Percentiles rank a stretch among this genome's conserved stretches.
Conservation (phyloP, 306 rosid species). For the Castanea mollissima region DNA sequence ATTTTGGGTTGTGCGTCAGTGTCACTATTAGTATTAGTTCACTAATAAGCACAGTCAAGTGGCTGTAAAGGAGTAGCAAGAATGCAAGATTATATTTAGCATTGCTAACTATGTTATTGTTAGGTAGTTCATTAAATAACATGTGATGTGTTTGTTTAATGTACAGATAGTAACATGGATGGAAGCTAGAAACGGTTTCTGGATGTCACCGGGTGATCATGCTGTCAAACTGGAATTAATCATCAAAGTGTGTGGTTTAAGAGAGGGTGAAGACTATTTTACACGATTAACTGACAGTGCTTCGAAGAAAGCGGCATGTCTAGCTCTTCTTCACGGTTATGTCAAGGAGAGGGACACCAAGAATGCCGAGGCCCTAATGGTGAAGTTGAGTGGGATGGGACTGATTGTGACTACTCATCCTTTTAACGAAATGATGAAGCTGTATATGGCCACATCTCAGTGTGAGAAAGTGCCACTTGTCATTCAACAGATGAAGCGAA, state of each 20-base stretch:
- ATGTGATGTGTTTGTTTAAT: neutral
- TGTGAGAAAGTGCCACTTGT: constrained; percentile 64
- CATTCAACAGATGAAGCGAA: constrained; percentile 60
- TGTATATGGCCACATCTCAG: constrained; percentile 62
- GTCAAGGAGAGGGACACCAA: constrained; percentile 42
- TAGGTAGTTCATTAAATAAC: constrained; percentile 7
- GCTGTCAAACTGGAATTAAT: constrained; percentile 56
- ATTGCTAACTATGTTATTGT: neutral
- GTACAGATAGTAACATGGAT: constrained; percentile 60
- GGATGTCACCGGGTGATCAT: constrained; percentile 47
- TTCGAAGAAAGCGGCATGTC: constrained; percentile 56
- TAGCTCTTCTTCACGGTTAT: constrained; percentile 58
- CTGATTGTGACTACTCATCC: constrained; percentile 57
- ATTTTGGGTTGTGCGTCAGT: neutral
- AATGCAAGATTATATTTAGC: too few relatives aligned
- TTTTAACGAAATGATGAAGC: constrained; percentile 87
- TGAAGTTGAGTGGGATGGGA: constrained; percentile 62
- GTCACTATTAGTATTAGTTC: neutral
- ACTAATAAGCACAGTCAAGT: too few relatives aligned
- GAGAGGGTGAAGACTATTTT: constrained; percentile 69
- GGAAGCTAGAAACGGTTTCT: constrained; percentile 43
- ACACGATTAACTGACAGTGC: constrained; percentile 39
- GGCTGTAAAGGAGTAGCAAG: too few relatives aligned
- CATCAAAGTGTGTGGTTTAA: constrained; percentile 44
- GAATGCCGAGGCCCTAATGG: constrained; percentile 74